A percentile compares a stretch with the other conserved stretches of the same genome.
Conservation (phyloP, 2,329 filamentous ascomycete genomes). For the Cucurbitaria berberidis region DNA sequence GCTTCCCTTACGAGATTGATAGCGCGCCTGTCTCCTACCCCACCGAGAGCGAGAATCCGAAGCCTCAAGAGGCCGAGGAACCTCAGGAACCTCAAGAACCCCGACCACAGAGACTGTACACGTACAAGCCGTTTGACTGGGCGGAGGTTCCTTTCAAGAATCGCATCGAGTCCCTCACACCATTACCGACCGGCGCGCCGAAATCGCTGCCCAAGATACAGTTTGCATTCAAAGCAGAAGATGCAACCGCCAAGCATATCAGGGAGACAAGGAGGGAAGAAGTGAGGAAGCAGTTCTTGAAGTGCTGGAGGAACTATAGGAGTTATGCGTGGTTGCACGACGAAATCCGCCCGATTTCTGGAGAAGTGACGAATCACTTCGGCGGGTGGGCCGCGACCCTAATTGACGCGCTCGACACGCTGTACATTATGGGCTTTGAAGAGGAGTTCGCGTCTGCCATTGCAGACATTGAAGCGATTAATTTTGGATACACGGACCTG, state of each 20-base stretch:
- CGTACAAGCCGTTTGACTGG: conserved; percentile 47
- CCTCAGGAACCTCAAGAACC: conserved; percentile 18
- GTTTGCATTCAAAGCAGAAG: conserved; percentile 48
- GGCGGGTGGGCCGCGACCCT: conserved; percentile 57
- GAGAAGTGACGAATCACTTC: conserved; percentile 50
- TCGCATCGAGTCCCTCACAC: conserved; percentile 44
- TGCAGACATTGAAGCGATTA: conserved; percentile 50
- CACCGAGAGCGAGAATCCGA: too few species aligned
- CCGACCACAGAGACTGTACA: conserved; percentile 8
- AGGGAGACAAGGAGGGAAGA: conserved; percentile 42
- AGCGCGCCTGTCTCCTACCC: neutral
- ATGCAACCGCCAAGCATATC: conserved; percentile 39
- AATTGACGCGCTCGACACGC: conserved; percentile 55
- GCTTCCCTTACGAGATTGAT: conserved; percentile 36
- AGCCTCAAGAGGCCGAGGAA: too few species aligned
- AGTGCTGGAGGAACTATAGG: conserved; percentile 54
- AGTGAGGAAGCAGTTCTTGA: conserved; percentile 53
- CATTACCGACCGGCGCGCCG: conserved; percentile 48
- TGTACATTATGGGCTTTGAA: conserved; percentile 57
- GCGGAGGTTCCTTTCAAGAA: conserved; percentile 49
- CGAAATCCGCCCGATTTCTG: conserved; percentile 54
- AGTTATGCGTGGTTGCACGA: conserved; percentile 57
- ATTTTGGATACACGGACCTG: conserved; percentile 50
- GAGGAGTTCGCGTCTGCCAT: conserved; percentile 57
- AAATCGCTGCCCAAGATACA: conserved; percentile 52